Base-by-base conservation (phyloP, 805 yeast genomes). In the Hemisphaericaspora nanyangensis region DNA sequence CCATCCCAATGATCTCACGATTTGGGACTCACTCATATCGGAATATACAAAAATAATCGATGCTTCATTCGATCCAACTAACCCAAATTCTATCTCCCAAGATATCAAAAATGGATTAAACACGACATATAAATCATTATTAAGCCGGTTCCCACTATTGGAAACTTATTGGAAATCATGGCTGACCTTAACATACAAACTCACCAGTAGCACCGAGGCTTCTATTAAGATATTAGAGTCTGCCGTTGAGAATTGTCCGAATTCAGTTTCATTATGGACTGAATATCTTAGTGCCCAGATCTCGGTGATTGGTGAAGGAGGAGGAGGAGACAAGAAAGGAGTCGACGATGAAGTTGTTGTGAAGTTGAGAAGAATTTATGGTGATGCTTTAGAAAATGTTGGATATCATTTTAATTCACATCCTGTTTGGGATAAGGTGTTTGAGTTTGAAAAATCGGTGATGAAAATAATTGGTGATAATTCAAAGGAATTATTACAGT, bases 371-470 rank as follows among this genome's bases (percentile, higher is more conserved):
- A 39, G 32, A 0, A 59, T 71, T 26, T 83, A 83, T 47, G 58
- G 63, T 11, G 58, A 62, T 0, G 91, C 82, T 0, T 54, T 74
- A 3, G 46, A 50, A 5, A 44, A 60, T 11, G 72, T 84, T 31
- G 97, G 96, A 0, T 49, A 61, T 25, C 85, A 89, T 43, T 93
- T 86, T 59, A 64, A 82, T 45, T 73, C 95, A 1, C 95, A 89
- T 56, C 68, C 79, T 1, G 62, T 90, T 35, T 91, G 97, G 98
- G 95, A 89, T 56, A 68, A 74, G 38, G 81, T 78, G 44, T 59
- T 91, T 17, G 82, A 74, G 29, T 84, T 79, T 64, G 83, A 79
- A 49, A 56, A 65, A n/a, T 49, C 55, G 12, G n/a, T n/a, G n/a
- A n/a, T n/a, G n/a, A n/a, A n/a, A n/a, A n/a, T n/a, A n/a, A 34